Base-by-base conservation (phyloP, 2,329 filamentous ascomycete genomes). In the Scopulariopsis brevicaulis region DNA sequence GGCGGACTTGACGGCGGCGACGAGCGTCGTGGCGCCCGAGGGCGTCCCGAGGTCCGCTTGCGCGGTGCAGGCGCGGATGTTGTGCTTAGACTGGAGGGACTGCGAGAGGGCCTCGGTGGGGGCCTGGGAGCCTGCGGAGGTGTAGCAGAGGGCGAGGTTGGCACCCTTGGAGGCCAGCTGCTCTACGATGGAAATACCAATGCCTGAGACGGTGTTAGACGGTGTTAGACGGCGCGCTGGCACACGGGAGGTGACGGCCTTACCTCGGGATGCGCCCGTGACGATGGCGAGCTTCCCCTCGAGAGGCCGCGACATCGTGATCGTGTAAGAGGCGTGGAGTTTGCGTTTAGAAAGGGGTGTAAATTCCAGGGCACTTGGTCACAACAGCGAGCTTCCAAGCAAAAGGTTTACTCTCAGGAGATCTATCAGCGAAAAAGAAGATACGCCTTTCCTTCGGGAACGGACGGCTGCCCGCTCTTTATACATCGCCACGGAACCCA, bases 231-330 rank as follows among this genome's bases (percentile, higher is more conserved):
- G 14, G 28, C 40, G 22, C 32, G 24, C 18, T 24, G 10, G 48
- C n/a, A 24, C 1, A 12, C 53, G 2, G n/a, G 28, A 1, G 3
- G 15, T 8, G 3, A 24, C 22, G 25, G 35, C 37, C 65, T 61
- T 76, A 89, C 89, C 88, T 76, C 90, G 76, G 59, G 89, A 90
- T 60, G 84, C 87, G 59, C 90, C 90, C 1, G 90, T 94, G 53
- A 94, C 78, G 63, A 95, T 85, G 57, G 82, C 89, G 56, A 92
- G 77, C 70, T 91, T 91, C 64, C 87, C 87, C 67, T 89, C 83
- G n/a, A 87, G 74, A 54, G 71, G 66, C 46, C 70, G 72, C 62
- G 71, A 62, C 72, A 75, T 75, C 59, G 54, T 61, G 60, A 54
- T 56, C 34, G 50, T 50, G 46, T 24, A 50, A 50, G 46, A 50